Conservation (phyloP, 1,284 basidiomycete genomes). For the Baeospora myosura region DNA sequence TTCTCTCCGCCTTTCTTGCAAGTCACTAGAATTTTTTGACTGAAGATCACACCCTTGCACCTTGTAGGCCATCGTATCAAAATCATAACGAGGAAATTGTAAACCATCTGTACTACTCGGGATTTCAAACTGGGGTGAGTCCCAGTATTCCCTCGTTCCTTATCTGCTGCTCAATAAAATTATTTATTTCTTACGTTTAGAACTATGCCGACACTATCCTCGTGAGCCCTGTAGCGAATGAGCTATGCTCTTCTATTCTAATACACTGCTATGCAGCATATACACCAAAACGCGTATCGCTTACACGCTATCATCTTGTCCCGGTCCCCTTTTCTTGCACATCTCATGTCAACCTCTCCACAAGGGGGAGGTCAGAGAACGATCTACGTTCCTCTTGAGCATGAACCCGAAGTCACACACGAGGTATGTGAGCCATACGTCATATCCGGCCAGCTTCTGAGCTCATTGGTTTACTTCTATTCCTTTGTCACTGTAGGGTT, state of each 20-base stretch:
- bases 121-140: constrained; percentile 74
- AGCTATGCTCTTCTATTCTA: constrained; percentile 9
- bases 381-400: constrained; percentile 69
- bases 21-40: background rate
- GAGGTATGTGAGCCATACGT: constrained; percentile 58
- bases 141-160: constrained; percentile 3
- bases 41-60: background rate
- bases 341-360: constrained; percentile 73
- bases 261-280: constrained; percentile 10
- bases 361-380: constrained; percentile 52
- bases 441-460: constrained; percentile 5
- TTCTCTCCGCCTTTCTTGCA: background rate
- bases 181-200: constrained; percentile 35
- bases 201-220: constrained; percentile 76
- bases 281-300: constrained; percentile 58
- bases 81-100: constrained; percentile 66
- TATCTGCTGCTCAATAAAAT: constrained; percentile 6
- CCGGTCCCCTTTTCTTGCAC: constrained; percentile 78
- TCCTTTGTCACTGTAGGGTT: constrained; percentile 41
- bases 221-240: constrained; percentile 34
- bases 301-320: constrained; percentile 79
- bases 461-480: constrained; percentile 17
- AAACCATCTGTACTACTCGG: constrained; percentile 67
- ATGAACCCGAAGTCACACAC: constrained; percentile 73
- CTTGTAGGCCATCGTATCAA: constrained; percentile 39